A percentile compares a stretch with the other conserved stretches of the same genome.
phyloP scores from a whole-genome alignment of 768 basidiomycete species.

The Pholiota microspora region DNA sequence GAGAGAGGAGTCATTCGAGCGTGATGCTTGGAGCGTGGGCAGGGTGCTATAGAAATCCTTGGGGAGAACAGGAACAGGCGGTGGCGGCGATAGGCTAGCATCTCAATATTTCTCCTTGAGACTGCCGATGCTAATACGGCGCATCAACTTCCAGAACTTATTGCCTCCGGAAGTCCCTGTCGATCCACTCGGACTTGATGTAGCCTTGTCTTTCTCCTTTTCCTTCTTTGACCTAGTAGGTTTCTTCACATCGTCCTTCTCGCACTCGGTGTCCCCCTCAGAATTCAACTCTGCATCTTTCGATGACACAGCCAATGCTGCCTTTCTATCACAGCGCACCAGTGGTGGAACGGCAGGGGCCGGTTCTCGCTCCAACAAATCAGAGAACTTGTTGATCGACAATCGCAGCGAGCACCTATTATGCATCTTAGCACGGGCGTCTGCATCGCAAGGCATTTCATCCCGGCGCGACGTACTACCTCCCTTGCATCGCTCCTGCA shows the following conservation, averaged over 20 bases:
- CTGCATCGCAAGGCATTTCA: constrained; percentile 1
- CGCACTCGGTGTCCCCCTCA: neutral
- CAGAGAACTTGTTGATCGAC: constrained; percentile 30
- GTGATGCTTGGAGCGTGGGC: neutral
- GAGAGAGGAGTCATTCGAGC: neutral
- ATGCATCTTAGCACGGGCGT: constrained; percentile 9
- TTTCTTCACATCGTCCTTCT: constrained; percentile 1
- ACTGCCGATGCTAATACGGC: constrained; percentile 63
- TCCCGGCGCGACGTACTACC: constrained; percentile 12
- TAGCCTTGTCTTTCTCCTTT: neutral
- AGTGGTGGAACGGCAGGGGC: neutral
- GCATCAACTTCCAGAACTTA: constrained; percentile 68
- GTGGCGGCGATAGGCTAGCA: constrained; percentile 27
- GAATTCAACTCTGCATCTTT: neutral
- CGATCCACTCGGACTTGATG: constrained; percentile 5
- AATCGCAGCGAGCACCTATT: constrained; percentile 27
- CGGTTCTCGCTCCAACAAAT: neutral
- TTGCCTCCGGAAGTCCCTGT: constrained; percentile 22
- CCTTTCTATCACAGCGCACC: too few relatives aligned
- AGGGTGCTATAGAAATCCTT: constrained; percentile 28
- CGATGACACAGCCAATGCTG: too few relatives aligned
- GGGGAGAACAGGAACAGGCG: constrained; percentile 63
- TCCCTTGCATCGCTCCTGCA: constrained; percentile 29
- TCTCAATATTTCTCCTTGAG: constrained; percentile 52
- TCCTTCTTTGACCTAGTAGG: neutral